Evolutionary conservation across 202 grass and related monocot species (phyloP).

Genomic region (Schoenoplectus tabernaemontani): DNA sequence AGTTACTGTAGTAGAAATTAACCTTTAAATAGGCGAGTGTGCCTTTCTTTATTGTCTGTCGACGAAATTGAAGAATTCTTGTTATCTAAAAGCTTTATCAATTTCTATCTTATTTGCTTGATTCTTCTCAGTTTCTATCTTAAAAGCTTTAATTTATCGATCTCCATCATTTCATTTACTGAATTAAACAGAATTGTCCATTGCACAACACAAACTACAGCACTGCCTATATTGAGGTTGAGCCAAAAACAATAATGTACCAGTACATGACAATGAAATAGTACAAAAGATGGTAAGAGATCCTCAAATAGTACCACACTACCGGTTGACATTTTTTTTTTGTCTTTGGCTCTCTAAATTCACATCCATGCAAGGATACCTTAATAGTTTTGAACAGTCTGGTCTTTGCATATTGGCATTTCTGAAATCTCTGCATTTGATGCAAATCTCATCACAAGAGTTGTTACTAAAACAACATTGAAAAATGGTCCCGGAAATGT

Average conservation of each 20-base stretch:
- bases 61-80: too few relatives aligned
- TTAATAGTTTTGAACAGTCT: constrained; percentile 76
- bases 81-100: too few relatives aligned
- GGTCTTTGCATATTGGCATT: constrained; percentile 74
- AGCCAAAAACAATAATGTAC: background rate
- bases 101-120: too few relatives aligned
- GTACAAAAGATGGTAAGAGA: background rate
- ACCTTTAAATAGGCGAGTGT: too few relatives aligned
- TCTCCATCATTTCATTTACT: too few relatives aligned
- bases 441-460: constrained; percentile 13
- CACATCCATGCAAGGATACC: constrained; percentile 34
- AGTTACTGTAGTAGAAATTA: too few relatives aligned
- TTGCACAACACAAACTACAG: background rate
- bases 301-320: background rate
- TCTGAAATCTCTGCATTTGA: constrained; percentile 77
- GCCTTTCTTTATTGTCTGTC: too few relatives aligned
- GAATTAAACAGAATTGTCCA: background rate
- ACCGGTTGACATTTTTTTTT: background rate
- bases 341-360: background rate
- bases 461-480: constrained; percentile 2
- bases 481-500: background rate
- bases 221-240: background rate
- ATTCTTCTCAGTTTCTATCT: too few relatives aligned
- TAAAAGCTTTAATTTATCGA: too few relatives aligned
- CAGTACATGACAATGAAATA: background rate